Percentiles rank a stretch among this genome's conserved stretches.
phyloP scores from a whole-genome alignment of 192 early-diverging fungal genomes.

The Jimgerdemannia flammicorona region DNA sequence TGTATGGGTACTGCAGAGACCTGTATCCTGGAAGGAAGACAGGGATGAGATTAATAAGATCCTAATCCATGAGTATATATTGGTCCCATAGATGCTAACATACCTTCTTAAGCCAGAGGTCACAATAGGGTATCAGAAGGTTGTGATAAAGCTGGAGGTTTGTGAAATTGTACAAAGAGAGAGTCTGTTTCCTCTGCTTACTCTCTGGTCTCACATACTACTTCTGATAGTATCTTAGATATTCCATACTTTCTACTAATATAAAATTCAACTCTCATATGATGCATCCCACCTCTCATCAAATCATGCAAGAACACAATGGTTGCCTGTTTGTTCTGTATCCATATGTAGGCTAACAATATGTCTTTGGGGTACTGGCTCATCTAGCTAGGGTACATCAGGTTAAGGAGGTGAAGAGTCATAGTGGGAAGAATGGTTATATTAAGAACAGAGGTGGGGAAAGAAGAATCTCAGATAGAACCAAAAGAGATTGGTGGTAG shows the following conservation, averaged over 20 bases:
- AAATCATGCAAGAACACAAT: constrained; percentile 3
- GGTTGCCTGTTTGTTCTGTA: constrained; percentile 26
- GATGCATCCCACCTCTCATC: background rate
- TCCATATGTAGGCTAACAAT: constrained; percentile 29
- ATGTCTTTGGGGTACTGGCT: constrained; percentile 31
- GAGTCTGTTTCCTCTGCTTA: constrained; percentile 42
- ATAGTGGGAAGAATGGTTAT: background rate
- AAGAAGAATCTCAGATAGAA: constrained; percentile 18
- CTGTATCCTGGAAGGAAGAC: background rate
- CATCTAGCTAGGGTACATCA: constrained; percentile 28
- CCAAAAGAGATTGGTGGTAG: no score
- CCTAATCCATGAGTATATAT: background rate
- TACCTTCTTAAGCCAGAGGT: constrained; percentile 50
- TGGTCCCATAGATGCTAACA: background rate
- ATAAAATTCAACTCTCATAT: background rate
- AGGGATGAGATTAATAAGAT: background rate
- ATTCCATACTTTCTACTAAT: background rate
- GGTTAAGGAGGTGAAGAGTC: constrained; percentile 1
- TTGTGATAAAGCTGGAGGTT: constrained; percentile 45
- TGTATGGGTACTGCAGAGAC: background rate
- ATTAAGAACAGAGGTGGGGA: background rate
- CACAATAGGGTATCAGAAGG: constrained; percentile 54
- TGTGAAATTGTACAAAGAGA: constrained; percentile 41
- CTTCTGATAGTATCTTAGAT: constrained; percentile 22
- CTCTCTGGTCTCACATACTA: constrained; percentile 32